Evolutionary conservation across 169 alveolate genomes (phyloP).

Genomic region (Eimeria praecox): DNA sequence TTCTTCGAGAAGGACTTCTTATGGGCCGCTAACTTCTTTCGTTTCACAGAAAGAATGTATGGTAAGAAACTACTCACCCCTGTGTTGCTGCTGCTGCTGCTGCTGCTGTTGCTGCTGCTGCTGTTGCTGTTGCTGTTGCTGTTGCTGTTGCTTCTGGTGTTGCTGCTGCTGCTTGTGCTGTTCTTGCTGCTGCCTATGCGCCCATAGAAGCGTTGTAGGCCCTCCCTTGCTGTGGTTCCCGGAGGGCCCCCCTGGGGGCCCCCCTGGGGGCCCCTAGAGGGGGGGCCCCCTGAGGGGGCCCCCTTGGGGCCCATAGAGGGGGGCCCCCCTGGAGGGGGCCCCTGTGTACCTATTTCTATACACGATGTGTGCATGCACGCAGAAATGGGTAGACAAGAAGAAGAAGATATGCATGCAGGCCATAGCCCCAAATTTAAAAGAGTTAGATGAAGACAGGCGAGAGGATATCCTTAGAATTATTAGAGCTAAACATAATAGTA

Average conservation of each 20-base stretch:
- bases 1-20: neutral
- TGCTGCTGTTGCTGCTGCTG: neutral
- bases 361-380: neutral
- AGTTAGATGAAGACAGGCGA: neutral
- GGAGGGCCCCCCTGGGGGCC: neutral
- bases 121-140: neutral
- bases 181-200: too few relatives aligned
- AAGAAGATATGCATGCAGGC: neutral
- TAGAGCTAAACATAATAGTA: constrained; percentile 15
- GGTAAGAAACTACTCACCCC: neutral
- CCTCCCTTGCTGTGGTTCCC: neutral
- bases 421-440: neutral
- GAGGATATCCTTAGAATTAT: neutral
- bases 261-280: neutral
- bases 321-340: neutral
- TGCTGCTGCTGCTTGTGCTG: too few relatives aligned
- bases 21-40: constrained; percentile 13
- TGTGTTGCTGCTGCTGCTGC: neutral
- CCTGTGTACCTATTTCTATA: neutral
- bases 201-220: too few relatives aligned
- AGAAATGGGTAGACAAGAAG: neutral
- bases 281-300: neutral
- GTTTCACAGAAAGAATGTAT: neutral
- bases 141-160: neutral
- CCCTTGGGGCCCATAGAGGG: constrained; percentile 7